Conservation (phyloP, 176 grass and related monocot genomes). For the Dendrocalamus sinicus region DNA sequence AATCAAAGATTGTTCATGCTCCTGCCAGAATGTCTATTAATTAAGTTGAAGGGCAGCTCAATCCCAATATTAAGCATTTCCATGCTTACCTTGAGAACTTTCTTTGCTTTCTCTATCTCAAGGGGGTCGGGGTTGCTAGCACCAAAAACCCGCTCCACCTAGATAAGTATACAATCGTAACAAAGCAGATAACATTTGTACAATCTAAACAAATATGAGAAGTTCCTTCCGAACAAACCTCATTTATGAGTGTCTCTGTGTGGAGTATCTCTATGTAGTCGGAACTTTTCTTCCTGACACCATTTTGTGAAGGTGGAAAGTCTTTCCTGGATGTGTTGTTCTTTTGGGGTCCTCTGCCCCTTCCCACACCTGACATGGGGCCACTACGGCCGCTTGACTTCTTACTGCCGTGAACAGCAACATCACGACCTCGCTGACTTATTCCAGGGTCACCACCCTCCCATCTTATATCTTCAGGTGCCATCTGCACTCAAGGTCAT, state of each 20-base stretch:
- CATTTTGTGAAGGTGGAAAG: slow-evolving; percentile 68
- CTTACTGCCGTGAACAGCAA: slow-evolving; percentile 53
- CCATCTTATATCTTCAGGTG: slow-evolving; percentile 88
- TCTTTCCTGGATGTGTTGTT: slow-evolving; percentile 60
- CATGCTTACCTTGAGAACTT: slow-evolving; percentile 76
- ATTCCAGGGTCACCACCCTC: slow-evolving; percentile 69
- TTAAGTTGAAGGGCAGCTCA: slow-evolving; percentile 17
- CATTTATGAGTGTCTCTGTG: slow-evolving; percentile 71
- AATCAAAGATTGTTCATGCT: slow-evolving; percentile 90
- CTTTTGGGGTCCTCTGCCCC: slow-evolving; percentile 69
- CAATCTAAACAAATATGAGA: slow-evolving; percentile 4
- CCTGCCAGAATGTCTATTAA: slow-evolving; percentile 54
- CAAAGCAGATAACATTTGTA: slow-evolving; percentile 18
- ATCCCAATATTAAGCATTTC: slow-evolving; percentile 20
- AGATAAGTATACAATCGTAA: slow-evolving; percentile 10
- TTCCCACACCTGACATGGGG: slow-evolving; percentile 53
- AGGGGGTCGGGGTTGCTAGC: slow-evolving; percentile 69
- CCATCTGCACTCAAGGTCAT: slow-evolving; percentile 55
- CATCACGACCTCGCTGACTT: slow-evolving; percentile 47
- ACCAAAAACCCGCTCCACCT: slow-evolving; percentile 93
- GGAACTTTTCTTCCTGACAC: slow-evolving; percentile 65
- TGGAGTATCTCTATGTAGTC: slow-evolving; percentile 89
- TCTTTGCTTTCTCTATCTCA: slow-evolving; percentile 97
- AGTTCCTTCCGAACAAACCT: slow-evolving; percentile 48
- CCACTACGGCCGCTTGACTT: slow-evolving; percentile 59